Evolutionary conservation across 2,329 filamentous ascomycete species (phyloP), one percentile per base, ranked within the genome.

Genomic region (Myriosclerotinia curreyana): DNA sequence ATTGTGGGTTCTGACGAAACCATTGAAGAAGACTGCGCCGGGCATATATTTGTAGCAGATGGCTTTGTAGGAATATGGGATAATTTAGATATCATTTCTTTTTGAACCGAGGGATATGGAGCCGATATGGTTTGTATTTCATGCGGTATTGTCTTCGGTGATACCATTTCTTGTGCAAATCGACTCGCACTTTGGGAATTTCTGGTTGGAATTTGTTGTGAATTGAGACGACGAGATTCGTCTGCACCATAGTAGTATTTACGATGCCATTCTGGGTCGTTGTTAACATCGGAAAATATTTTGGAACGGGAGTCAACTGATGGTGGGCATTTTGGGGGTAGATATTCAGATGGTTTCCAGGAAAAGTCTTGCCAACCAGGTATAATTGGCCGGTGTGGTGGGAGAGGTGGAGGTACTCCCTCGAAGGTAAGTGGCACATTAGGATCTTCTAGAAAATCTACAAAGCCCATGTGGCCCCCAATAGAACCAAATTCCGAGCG

Each of bases 61-160:
- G 36, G 2, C 8, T 48, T 38, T 20, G 14, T 7, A 25, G 44
- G n/a, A 17, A 58, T 46, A 34, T 15, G 28, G 8, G 42, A 46
- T 38, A 8, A 17, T 58, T 58, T 8, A 1, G 14, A 14, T 36
- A 59, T 11, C 48, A 5, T 17, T 11, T 55, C 31, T 38, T 11
- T 25, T 11, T 59, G 55, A n/a, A 48, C 15, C 44, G 28, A 22
- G 12, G 36, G 12, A 54, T 44, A 55, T 48, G 40, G 40, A 8
- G 9, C 40, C 14, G 25, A 52, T 42, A 25, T 64, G 3, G 65
- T 62, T 44, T 64, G 56, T 53, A 61, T 62, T 28, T 36, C 31
- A 20, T 14, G 42, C 14, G 69, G 69, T 2, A 65, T 62, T 46
- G 60, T 36, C 54, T 62, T 62, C 15, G 60, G 60, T 55, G 60